phyloP scores from a whole-genome alignment of 495 filamentous ascomycete species.

The Podospora fimiseda region DNA sequence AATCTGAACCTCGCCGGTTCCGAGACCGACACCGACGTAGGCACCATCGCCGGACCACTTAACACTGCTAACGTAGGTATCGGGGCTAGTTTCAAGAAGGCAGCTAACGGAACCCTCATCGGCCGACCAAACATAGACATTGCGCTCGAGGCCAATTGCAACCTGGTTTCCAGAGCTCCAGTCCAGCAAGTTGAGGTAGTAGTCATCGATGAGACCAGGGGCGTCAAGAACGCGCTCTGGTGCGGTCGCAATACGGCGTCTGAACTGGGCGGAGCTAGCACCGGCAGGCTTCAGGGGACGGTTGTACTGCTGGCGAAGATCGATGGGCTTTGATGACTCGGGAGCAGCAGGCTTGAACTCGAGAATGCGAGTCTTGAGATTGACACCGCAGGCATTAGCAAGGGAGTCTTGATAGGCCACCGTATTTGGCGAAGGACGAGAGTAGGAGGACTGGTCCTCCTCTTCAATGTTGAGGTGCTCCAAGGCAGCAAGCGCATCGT shows the following conservation, averaged over 20 bases:
- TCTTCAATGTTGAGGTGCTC: constrained; percentile 64
- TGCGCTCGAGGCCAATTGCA: constrained; percentile 93
- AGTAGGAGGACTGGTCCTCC: constrained; percentile 51
- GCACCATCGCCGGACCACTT: constrained; percentile 98
- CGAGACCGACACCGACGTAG: constrained; percentile 91
- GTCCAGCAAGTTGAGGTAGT: constrained; percentile 97
- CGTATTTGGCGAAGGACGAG: constrained; percentile 74
- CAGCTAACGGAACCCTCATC: constrained; percentile 82
- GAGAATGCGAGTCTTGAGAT: constrained; percentile 89
- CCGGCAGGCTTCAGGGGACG: constrained; percentile 78
- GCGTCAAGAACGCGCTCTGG: constrained; percentile 97
- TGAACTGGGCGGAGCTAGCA: constrained; percentile 69
- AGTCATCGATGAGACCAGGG: constrained; percentile 92
- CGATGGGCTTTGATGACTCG: constrained; percentile 95
- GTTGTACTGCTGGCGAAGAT: constrained; percentile 96
- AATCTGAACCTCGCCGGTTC: constrained; percentile 94
- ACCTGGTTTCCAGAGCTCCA: constrained; percentile 98
- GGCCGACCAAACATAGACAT: constrained; percentile 98
- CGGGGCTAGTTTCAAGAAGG: constrained; percentile 75
- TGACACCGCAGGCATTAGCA: constrained; percentile 87
- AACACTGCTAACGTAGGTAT: constrained; percentile 95
- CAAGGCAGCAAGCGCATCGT: constrained; percentile 71
- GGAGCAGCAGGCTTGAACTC: constrained; percentile 96
- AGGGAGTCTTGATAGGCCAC: constrained; percentile 90
- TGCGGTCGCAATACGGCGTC: constrained; percentile 84